Conservation (phyloP, 345 rosid species). For the Erucastrum elatum region DNA sequence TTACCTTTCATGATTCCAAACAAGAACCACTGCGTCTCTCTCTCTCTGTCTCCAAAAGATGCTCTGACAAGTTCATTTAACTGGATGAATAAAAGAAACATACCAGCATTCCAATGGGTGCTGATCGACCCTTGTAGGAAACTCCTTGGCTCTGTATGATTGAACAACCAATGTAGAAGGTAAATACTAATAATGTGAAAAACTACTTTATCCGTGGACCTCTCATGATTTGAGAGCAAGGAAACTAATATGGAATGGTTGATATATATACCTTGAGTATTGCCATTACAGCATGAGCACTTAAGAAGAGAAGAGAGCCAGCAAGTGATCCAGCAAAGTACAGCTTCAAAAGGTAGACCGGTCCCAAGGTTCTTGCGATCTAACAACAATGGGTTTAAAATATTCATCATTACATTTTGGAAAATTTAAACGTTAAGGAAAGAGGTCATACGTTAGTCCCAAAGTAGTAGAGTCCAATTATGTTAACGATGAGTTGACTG, state of each 20-base stretch:
- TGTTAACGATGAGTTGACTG: conserved; percentile 56
- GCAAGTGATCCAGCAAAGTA: conserved; percentile 74
- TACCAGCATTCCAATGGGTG: background rate
- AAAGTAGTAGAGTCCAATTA: conserved; percentile 83
- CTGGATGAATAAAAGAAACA: background rate
- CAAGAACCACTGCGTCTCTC: background rate
- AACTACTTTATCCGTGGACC: conserved; percentile 10
- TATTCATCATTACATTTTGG: background rate
- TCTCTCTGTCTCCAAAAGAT: background rate
- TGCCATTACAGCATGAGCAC: conserved; percentile 48
- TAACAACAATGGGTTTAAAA: conserved; percentile 33
- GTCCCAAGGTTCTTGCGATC: conserved; percentile 65
- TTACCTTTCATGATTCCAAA: conserved; percentile 6
- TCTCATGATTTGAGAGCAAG: background rate
- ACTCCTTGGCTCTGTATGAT: conserved; percentile 45
- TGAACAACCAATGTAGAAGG: background rate
- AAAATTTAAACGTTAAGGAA: background rate
- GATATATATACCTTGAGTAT: conserved; percentile 34
- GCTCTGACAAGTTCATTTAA: background rate
- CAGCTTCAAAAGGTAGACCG: conserved; percentile 58
- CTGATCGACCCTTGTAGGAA: conserved; percentile 49
- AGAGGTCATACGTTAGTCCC: conserved; percentile 56
- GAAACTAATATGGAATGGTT: background rate
- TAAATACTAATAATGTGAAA: background rate
- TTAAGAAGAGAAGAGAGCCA: conserved; percentile 61